These are phyloP conservation scores for Diddensiella santjacobensis DNA, from an alignment of 805 yeast genomes.

Conservation along the genomic window DNA sequence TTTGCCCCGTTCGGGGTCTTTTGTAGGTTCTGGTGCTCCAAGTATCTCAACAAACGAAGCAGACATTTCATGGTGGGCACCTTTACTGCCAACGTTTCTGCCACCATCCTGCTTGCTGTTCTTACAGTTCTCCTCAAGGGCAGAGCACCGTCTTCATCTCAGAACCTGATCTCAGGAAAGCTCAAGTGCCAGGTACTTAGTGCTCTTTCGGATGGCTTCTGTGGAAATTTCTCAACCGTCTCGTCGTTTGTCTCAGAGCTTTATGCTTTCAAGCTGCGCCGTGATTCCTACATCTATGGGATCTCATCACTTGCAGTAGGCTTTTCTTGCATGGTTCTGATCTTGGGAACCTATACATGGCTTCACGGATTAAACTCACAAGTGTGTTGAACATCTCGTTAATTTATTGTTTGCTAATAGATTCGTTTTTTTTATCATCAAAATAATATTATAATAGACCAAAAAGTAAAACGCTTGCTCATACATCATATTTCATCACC, in stretches of 20 bases:
- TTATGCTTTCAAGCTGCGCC: constrained; percentile 33
- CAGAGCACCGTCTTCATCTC: constrained; percentile 14
- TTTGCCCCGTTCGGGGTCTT: constrained; percentile 73
- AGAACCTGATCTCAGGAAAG: constrained; percentile 24
- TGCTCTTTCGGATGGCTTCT: constrained; percentile 61
- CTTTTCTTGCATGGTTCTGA: constrained; percentile 50
- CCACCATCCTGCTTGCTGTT: constrained; percentile 43
- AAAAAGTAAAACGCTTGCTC: too few species aligned
- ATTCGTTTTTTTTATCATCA: too few species aligned
- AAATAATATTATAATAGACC: too few species aligned
- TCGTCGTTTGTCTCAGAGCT: constrained; percentile 76
- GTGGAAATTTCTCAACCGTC: constrained; percentile 70
- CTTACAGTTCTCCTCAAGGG: constrained; percentile 47
- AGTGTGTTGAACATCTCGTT: too few species aligned
- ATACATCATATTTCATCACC: too few species aligned
- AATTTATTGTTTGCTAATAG: too few species aligned
- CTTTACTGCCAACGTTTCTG: constrained; percentile 46
- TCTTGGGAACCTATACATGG: constrained; percentile 75
- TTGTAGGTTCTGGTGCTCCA: constrained; percentile 52
- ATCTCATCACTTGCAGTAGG: constrained; percentile 43
- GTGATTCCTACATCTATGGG: constrained; percentile 50
- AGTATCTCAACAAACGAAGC: constrained; percentile 49
- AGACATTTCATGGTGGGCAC: constrained; percentile 55
- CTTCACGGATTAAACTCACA: too few species aligned
- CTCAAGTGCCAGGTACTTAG: constrained; percentile 48